Evolutionary conservation across 345 rosid species (phyloP).

Genomic region (Acer saccharum): DNA sequence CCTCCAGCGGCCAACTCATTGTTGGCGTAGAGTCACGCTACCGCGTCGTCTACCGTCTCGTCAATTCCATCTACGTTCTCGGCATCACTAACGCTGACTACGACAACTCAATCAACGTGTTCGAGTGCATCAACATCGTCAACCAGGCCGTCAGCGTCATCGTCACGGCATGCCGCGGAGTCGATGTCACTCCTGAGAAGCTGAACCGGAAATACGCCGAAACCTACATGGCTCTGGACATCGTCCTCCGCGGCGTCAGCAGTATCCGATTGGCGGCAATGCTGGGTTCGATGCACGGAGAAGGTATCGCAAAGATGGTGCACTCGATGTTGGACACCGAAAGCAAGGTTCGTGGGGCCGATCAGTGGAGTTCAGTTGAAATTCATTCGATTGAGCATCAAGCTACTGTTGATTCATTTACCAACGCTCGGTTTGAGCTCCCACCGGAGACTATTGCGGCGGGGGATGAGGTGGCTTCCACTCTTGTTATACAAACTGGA

Average conservation of each 20-base stretch:
- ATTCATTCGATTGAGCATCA: slow-evolving; percentile 66
- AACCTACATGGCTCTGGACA: slow-evolving; percentile 96
- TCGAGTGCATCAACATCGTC: slow-evolving; percentile 93
- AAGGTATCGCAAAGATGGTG: slow-evolving; percentile 96
- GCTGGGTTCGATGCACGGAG: slow-evolving; percentile 96
- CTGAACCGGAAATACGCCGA: slow-evolving; percentile 87
- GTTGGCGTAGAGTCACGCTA: slow-evolving; percentile 97
- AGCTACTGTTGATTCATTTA: slow-evolving; percentile 62
- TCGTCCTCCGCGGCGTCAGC: slow-evolving; percentile 91
- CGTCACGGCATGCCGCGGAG: slow-evolving; percentile 98
- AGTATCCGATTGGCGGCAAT: slow-evolving; percentile 87
- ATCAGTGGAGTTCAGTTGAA: slow-evolving; percentile 68
- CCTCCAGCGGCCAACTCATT: slow-evolving; percentile 92
- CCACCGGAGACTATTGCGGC: slow-evolving; percentile 82
- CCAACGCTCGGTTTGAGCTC: slow-evolving; percentile 63
- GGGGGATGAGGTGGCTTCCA: slow-evolving; percentile 78
- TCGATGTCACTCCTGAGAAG: slow-evolving; percentile 98
- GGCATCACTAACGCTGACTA: slow-evolving; percentile 89
- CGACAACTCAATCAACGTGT: slow-evolving; percentile 82
- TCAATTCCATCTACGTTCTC: slow-evolving; percentile 89
- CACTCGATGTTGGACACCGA: slow-evolving; percentile 91
- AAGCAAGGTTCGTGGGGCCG: slow-evolving; percentile 92
- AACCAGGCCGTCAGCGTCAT: slow-evolving; percentile 97
- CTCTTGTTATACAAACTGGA: slow-evolving; percentile 40
- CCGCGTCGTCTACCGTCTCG: slow-evolving; percentile 92